Evolutionary conservation across 352 stramenopile genomes (phyloP), one percentile per base, ranked within the genome.

Genomic region (Pythium chondricola): DNA sequence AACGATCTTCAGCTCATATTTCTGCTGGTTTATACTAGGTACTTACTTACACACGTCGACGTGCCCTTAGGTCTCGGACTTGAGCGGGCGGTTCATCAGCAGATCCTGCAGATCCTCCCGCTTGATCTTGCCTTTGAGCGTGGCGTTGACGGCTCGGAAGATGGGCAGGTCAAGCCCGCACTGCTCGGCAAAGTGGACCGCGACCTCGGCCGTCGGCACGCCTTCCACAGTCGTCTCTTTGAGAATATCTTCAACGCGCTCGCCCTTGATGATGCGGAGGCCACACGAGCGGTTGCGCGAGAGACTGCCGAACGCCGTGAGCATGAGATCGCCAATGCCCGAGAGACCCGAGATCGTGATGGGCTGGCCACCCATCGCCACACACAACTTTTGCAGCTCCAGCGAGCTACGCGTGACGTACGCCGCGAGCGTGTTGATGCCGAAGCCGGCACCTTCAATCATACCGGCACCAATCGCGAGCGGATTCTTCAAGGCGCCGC

Each of bases 401-500:
- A 90, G 82, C 47, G 88, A 98, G 45, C 94, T 96, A 48, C 95
- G 83, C 11, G 95, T 98, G 17, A 99, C 94, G 48, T 97, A 90
- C 8, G 87, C 93, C 16, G 93, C 92, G 61, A 97, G 72, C 24
- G 92, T 97, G 59, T 98, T 98, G 44, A 96, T 98, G 36, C 95
- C 95, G 29, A 98, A 84, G 42, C 93, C 96, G 1, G 98, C 74
- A 25, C 96, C 96, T 70, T 99, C 95, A 59, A 96, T 96, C 92
- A 98, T 98, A 25, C 95, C 96, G 29, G 94, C 94, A 31, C 93
- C 96, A 35, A 99, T 89, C 9, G 96, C 96, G 64, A 98, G 90
- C 2, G 97, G 93, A 69, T 99, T 99, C 69, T 99, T 99, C 35
- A 98, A 83, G 13, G 95, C 95, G 7, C 95, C 96, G 35, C 95